These are phyloP conservation scores for Venturia nashicola DNA, from an alignment of 2,329 filamentous ascomycete genomes.

Conservation along the genomic window DNA sequence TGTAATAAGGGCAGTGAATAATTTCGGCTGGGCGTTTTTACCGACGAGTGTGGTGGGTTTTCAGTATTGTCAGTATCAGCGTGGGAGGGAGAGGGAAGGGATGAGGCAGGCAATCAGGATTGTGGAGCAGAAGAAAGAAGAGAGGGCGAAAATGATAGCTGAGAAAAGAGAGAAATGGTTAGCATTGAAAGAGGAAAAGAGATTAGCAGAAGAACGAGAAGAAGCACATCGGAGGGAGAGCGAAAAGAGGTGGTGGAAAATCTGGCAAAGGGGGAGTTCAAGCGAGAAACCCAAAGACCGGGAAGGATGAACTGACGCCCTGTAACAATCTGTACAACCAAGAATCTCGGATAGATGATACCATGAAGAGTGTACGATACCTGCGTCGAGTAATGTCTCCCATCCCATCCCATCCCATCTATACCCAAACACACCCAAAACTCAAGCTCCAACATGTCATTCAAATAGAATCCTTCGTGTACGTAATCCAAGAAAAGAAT, in stretches of 20 bases:
- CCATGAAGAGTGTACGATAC: neutral
- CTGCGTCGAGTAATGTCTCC: too few species aligned
- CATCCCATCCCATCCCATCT: too few species aligned
- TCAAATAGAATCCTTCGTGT: too few species aligned
- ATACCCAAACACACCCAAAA: too few species aligned
- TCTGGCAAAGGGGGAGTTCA: constrained; percentile 12
- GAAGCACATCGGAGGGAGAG: constrained; percentile 8
- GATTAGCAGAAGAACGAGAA: constrained; percentile 11
- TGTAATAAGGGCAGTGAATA: constrained; percentile 12
- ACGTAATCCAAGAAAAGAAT: too few species aligned
- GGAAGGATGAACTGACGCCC: neutral
- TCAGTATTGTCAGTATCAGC: constrained; percentile 70
- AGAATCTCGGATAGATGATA: neutral
- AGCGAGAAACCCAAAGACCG: neutral
- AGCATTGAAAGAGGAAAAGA: constrained; percentile 7
- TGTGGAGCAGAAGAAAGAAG: constrained; percentile 59
- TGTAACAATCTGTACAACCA: neutral
- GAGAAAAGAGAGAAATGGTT: constrained; percentile 15
- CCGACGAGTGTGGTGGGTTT: constrained; percentile 59
- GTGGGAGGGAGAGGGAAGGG: constrained; percentile 62
- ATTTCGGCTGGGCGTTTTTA: constrained; percentile 58
- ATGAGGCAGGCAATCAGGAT: constrained; percentile 81
- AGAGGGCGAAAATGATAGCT: constrained; percentile 42
- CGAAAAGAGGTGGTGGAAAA: constrained; percentile 14
- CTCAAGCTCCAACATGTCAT: too few species aligned